phyloP scores from a whole-genome alignment of 768 basidiomycete species.

The Boletellus emodensis region DNA sequence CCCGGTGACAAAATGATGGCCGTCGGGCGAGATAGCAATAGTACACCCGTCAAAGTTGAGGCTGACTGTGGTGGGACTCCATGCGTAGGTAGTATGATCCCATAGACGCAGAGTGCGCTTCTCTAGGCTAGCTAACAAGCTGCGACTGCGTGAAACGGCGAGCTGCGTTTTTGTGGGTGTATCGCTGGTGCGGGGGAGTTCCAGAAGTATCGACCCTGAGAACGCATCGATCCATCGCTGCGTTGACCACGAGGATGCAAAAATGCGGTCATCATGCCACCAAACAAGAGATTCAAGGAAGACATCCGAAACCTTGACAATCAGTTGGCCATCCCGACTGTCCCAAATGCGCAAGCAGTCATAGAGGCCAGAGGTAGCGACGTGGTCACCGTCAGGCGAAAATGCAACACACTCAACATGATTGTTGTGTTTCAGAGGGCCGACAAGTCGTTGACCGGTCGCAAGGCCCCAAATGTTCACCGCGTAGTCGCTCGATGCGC shows the following conservation, averaged over 20 bases:
- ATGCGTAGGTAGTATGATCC: slow-evolving; percentile 5
- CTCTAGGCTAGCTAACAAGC: slow-evolving; percentile 3
- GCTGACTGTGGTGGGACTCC: neutral
- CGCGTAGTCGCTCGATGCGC: slow-evolving; percentile 4
- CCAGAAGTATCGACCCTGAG: slow-evolving; percentile 9
- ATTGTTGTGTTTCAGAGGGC: slow-evolving; percentile 8
- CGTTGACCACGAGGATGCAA: slow-evolving; percentile 2
- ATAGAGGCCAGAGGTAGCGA: slow-evolving; percentile 7
- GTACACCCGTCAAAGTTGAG: slow-evolving; percentile 1
- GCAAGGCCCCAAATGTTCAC: slow-evolving; percentile 11
- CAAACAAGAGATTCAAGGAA: slow-evolving; percentile 15
- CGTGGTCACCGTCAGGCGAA: slow-evolving; percentile 12
- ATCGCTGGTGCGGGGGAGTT: slow-evolving; percentile 2
- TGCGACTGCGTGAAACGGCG: slow-evolving; percentile 9
- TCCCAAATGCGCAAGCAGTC: slow-evolving; percentile 15
- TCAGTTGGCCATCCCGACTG: slow-evolving; percentile 1
- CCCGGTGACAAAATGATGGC: slow-evolving; percentile 5
- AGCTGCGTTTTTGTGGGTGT: neutral
- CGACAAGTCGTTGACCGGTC: slow-evolving; percentile 11
- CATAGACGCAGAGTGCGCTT: slow-evolving; percentile 4
- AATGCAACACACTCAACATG: slow-evolving; percentile 12
- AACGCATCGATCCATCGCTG: slow-evolving; percentile 12
- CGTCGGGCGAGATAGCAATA: slow-evolving; percentile 10
- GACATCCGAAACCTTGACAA: slow-evolving; percentile 1
- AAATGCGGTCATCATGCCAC: slow-evolving; percentile 16